Base-by-base conservation (phyloP, 495 filamentous ascomycete genomes). In the Ramalina peruviana region DNA sequence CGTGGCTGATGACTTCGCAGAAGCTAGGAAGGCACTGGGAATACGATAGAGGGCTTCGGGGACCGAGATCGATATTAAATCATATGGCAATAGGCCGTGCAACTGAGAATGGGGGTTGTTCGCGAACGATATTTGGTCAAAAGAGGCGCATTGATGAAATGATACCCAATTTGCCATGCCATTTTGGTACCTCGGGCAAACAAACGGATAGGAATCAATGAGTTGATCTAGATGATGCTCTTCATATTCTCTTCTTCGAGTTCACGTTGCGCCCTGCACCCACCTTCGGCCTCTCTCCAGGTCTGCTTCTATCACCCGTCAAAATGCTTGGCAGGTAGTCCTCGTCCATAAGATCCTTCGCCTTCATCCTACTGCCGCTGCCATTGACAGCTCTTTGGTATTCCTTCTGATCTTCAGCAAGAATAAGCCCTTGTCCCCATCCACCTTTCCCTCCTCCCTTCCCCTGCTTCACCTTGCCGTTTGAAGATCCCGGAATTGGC, bases 371-470 rank as follows among this genome's bases (percentile, higher is more conserved):
- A 52, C 72, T 72, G 62, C 81, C 72, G 7, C 21, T 45, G 58
- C 80, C 73, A 12, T 70, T 72, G 7, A 75, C 64, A 52, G 82
- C 82, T 52, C 75, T 68, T 37, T 72, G 60, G 62, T 86, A 97
- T 69, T 98, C 93, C 67, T 96, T 94, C 71, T 98, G 92, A 63
- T 98, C 92, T 67, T 95, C 89, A 1, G 90, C 75, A 2, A 98
- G 70, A 43, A 98, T 86, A 53, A 97, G 68, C 12, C 75, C 75
- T 16, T 73, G 75, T 0, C 88, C 88, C 88, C 88, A 94, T 6
- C 85, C 85, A 5, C 80, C 77, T 66, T 94, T 89, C 7, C 88
- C 88, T 44, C 88, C 88, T 27, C 86, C 86, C 49, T 68, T 65
- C 6, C 68, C 62, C 12, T 57, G 50, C 10, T 72, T 73, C 33